A percentile compares a stretch with the other conserved stretches of the same genome.
Evolutionary conservation across 306 rosid genomes (phyloP).

Genomic region (Urtica urens): DNA sequence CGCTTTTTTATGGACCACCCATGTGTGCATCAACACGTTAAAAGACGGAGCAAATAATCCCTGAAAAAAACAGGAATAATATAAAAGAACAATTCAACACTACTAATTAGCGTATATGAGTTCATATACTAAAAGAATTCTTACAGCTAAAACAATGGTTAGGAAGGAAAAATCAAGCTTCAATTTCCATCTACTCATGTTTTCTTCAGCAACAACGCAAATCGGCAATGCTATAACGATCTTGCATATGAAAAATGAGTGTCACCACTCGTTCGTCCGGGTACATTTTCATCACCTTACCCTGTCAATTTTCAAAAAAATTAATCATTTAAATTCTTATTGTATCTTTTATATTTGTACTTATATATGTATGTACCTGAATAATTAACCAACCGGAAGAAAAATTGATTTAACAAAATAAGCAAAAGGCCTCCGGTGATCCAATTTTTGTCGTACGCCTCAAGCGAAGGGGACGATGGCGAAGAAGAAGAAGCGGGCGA

Average conservation of each 20-base stretch:
- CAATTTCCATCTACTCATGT: constrained; percentile 19
- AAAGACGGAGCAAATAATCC: constrained; percentile 19
- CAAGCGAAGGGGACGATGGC: too few relatives aligned
- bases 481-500: constrained; percentile 3
- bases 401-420: constrained; percentile 13
- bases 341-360: too few relatives aligned
- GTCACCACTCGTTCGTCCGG: constrained; percentile 20
- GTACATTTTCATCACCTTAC: constrained; percentile 18
- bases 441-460: constrained; percentile 30
- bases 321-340: too few relatives aligned
- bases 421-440: constrained; percentile 32
- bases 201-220: too few relatives aligned
- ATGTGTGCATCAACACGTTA: constrained; percentile 28
- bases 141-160: constrained; percentile 10
- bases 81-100: not conserved
- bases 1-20: constrained; percentile 45
- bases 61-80: constrained; percentile 8
- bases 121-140: too few relatives aligned
- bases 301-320: too few relatives aligned
- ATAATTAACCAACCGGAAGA: constrained; percentile 27
- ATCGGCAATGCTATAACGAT: too few relatives aligned
- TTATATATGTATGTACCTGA: too few relatives aligned
- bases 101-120: too few relatives aligned
- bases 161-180: constrained; percentile 10
- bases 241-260: too few relatives aligned